phyloP scores from a whole-genome alignment of 176 grass and related monocot genomes.

The Guadua angustifolia region DNA sequence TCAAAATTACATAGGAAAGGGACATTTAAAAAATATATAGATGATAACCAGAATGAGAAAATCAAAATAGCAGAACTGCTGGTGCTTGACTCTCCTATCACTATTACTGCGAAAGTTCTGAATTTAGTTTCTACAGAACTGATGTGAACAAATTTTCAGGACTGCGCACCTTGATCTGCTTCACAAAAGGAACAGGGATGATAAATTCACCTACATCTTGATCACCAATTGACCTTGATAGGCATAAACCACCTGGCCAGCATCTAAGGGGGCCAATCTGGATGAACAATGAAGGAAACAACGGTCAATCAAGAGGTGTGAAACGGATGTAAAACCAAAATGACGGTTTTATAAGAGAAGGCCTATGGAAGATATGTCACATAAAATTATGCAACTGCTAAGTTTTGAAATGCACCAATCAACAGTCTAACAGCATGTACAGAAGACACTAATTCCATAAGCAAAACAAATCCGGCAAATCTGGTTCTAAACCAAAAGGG shows the following conservation, averaged over 20 bases:
- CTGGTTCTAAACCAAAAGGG: background rate
- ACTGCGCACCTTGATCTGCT: conserved; percentile 86
- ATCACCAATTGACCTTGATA: conserved; percentile 99
- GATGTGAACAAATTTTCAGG: background rate
- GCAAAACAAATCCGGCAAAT: background rate
- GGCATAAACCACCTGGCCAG: conserved; percentile 97
- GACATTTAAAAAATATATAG: background rate
- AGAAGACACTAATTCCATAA: background rate
- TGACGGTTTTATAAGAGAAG: background rate
- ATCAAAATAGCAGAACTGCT: conserved; percentile 18
- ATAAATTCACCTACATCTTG: conserved; percentile 99
- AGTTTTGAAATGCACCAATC: conserved; percentile 15
- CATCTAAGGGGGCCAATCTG: conserved; percentile 94
- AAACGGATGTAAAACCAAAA: conserved; percentile 23
- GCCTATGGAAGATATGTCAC: background rate
- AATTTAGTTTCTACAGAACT: background rate
- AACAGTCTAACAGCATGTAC: conserved; percentile 1
- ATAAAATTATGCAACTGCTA: background rate
- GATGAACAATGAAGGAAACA: conserved; percentile 30
- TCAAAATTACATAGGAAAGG: conserved; percentile 26
- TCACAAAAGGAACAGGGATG: conserved; percentile 87
- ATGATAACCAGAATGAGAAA: background rate
- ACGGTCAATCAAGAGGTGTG: background rate
- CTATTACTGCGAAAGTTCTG: background rate
- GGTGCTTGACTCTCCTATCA: conserved; percentile 36